Evolutionary conservation across 129 eudicot species (phyloP), one percentile per base, ranked within the genome.

Genomic region (Arctium minus): DNA sequence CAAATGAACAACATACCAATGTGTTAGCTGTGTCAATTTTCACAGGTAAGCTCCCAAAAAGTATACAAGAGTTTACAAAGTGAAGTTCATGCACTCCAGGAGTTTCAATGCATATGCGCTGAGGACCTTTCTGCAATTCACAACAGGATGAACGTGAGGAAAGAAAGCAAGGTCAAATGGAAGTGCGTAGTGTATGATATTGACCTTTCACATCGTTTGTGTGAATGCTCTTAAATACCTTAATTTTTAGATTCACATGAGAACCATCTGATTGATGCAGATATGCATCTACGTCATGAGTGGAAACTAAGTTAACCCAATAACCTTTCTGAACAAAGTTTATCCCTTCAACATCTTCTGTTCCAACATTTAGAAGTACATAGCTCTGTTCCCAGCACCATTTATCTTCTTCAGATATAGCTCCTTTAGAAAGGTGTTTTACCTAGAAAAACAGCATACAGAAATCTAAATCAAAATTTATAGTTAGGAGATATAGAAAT

Each of bases 361-460:
- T 82, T 73, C 93, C 94, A 80, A 90, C 92, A 80, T 91, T 87
- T 35, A 91, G 77, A 87, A 79, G 76, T 44, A 86, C 56, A 29
- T 79, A 85, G 85, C 85, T 90, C 89, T 90, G 91, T 78, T 93
- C 95, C 99, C 99, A 96, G 89, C 99, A 96, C 99, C 99, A 96
- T 35, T 79, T 89, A 90, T 96, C 99, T 85, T 91, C 91, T 85
- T 86, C 92, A 3, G 87, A 64, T 27, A 22, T 44, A 35, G 86
- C 73, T 85, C 72, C 89, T 72, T 84, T 82, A 44, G 89, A 84
- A 74, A 86, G 84, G 76, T 84, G 93, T 83, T 91, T 91, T 75
- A 92, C 95, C 99, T 96, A 71, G 70, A 50, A 80, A 85, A 18
- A 36, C 33, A 68, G 67, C 73, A 53, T 17, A 72, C 67, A 78